phyloP scores from a whole-genome alignment of 1,284 basidiomycete genomes.

The Puccinia polysora region DNA sequence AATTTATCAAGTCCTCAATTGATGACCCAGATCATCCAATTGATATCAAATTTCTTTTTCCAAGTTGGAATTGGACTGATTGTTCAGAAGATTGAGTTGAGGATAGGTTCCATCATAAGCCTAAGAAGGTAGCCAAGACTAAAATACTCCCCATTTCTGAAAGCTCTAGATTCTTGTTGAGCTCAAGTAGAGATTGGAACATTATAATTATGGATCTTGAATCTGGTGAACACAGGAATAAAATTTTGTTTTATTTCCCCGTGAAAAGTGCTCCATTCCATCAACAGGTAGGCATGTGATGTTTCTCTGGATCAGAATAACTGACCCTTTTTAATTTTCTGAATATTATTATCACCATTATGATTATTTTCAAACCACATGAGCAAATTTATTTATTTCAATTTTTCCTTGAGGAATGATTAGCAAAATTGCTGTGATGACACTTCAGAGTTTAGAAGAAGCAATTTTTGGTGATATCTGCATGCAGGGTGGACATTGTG shows the following conservation, averaged over 20 bases:
- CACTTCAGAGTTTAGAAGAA: slow-evolving; percentile 31
- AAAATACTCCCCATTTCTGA: too few species aligned
- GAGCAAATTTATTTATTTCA: not conserved
- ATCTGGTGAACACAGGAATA: slow-evolving; percentile 60
- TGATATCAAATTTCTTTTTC: too few species aligned
- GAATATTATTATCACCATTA: not conserved
- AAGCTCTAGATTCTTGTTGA: slow-evolving; percentile 81
- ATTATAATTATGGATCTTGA: slow-evolving; percentile 85
- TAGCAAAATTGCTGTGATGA: slow-evolving; percentile 22
- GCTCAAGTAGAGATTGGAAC: slow-evolving; percentile 87
- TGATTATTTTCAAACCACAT: not conserved
- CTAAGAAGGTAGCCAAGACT: too few species aligned
- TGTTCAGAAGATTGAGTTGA: too few species aligned
- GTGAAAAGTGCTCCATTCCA: slow-evolving; percentile 77
- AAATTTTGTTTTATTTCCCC: slow-evolving; percentile 83
- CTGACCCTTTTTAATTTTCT: not conserved
- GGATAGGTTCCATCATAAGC: too few species aligned
- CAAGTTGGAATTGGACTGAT: too few species aligned
- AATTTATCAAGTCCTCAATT: too few species aligned
- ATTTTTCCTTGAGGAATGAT: not conserved
- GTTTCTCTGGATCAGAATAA: not conserved
- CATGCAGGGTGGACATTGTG: slow-evolving; percentile 32
- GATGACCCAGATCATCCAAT: too few species aligned
- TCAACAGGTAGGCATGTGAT: slow-evolving; percentile 65
- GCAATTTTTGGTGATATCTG: slow-evolving; percentile 30